Base-by-base conservation (phyloP, 2,329 filamentous ascomycete species). In the Zasmidium citrigriseum region DNA sequence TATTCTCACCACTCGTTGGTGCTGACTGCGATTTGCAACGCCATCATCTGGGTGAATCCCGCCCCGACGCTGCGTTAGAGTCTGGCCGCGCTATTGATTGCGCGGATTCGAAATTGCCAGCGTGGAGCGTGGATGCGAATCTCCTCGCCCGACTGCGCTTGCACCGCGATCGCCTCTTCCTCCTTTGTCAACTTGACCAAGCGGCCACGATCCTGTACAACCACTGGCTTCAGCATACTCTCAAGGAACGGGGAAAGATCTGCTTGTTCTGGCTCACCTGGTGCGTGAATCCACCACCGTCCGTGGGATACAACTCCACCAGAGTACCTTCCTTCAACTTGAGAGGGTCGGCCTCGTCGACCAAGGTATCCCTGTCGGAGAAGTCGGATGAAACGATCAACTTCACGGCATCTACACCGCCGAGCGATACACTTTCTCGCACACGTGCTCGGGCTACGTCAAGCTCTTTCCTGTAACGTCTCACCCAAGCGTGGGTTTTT, bases 51-150 rank as follows among this genome's bases (percentile, higher is more conserved):
- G 49, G 25, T 7, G 14, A 20, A 52, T 41, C 7, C 34, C 29
- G 29, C 18, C 22, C 47, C 21, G 29, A 23, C 29, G 14, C 20
- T 20, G 4, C 48, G 45, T 44, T 54, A 70, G 22, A 75, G 66
- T 67, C 71, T 72, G 20, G 68, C 64, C 52, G 57, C 58, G 47
- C 57, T 57, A 57, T 58, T 64, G n/a, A 50, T 55, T 41, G 57
- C 61, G 60, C 76, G 68, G 46, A 86, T 72, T 59, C 78, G 76
- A 70, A 87, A 88, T 21, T 83, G 82, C 68, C 83, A 81, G 64
- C 86, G 78, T 5, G 86, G 87, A 55, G 83, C 82, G 75, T 89
- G 86, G 29, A 89, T 73, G 54, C 79, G 78, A 20, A 89, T 73
- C 20, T 74, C 72, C 46, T 68, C 70, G 11, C 76, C 71, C 23